These are phyloP conservation scores for Eucalyptus erythrocorys DNA, from an alignment of 345 rosid genomes.

Conservation along the genomic window DNA sequence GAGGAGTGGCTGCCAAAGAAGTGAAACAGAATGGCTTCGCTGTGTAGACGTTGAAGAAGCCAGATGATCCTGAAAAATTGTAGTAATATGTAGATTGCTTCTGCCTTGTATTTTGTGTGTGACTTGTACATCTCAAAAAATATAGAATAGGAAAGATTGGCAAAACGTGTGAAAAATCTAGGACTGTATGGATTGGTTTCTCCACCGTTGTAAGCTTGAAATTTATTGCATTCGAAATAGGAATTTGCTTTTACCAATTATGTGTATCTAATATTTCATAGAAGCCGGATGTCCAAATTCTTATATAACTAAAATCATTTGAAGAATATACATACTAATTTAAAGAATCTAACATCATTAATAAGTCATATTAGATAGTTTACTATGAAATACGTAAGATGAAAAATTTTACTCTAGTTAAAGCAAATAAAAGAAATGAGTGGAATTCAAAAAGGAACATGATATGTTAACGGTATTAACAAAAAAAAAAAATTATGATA, in stretches of 20 bases:
- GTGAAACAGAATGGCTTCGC: background rate
- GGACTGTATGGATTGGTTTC: background rate
- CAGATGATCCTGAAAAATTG: background rate
- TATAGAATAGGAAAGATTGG: background rate
- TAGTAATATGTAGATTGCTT: background rate
- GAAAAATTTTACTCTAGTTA: background rate
- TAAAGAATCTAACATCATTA: background rate
- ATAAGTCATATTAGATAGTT: background rate
- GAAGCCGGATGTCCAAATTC: background rate
- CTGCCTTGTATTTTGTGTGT: background rate
- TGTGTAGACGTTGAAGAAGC: background rate
- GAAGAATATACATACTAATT: background rate
- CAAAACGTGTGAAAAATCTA: background rate
- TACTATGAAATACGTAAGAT: background rate
- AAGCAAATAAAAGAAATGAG: background rate
- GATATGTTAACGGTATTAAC: accelerated
- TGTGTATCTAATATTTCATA: background rate
- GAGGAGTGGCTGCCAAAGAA: background rate
- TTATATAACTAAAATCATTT: background rate
- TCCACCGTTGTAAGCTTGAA: background rate
- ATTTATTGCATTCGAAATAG: background rate
- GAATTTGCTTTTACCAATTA: background rate
- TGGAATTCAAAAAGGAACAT: no score
- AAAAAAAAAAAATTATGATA: no score
- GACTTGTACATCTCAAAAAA: background rate